Base-by-base conservation (phyloP, 768 basidiomycete species). In the Collybia nuda region DNA sequence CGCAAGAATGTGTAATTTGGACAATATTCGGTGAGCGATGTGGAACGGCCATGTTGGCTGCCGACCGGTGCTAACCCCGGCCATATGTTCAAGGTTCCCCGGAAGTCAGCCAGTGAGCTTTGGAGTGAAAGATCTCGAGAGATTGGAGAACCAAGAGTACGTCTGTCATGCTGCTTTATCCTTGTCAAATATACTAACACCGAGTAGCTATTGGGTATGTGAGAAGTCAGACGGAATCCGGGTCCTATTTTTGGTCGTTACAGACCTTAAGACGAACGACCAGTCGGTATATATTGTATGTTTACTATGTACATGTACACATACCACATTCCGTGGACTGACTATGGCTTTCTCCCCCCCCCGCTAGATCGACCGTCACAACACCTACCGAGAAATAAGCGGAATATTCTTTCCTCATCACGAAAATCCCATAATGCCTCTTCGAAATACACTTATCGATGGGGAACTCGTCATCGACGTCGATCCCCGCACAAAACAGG, bases 181-280 rank as follows among this genome's bases (percentile, higher is more conserved):
- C 44, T 21, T 40, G 14, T 40, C 15, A 50, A 45, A 45, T 56
- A 35, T 43, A 54, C 48, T 43, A 12, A 42, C n/a, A 21, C 41
- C 26, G 22, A 41, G 32, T 63, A 98, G 95, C 64, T 99, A 90
- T 68, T 99, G 96, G 96, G 97, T 99, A 38, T 97, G 94, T 71
- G 97, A 99, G 74, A 98, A 98, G 74, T 96, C 93, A 11, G 97
- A 98, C 63, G 97, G 97, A 11, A 66, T 99, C 45, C 84, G 97
- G 29, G 90, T 98, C 36, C 75, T 99, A 23, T 81, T 98, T 45
- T 72, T 96, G 51, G 79, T 98, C 44, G 73, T 79, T 65, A 79
- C 86, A 44, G 76, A 88, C 73, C 59, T 69, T 42, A 57, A 67
- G 28, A 58, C 77, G 46, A 72, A 73, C 56, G 75, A 69, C 43